phyloP scores from a whole-genome alignment of 306 rosid species.

The Calophaca sinica region DNA sequence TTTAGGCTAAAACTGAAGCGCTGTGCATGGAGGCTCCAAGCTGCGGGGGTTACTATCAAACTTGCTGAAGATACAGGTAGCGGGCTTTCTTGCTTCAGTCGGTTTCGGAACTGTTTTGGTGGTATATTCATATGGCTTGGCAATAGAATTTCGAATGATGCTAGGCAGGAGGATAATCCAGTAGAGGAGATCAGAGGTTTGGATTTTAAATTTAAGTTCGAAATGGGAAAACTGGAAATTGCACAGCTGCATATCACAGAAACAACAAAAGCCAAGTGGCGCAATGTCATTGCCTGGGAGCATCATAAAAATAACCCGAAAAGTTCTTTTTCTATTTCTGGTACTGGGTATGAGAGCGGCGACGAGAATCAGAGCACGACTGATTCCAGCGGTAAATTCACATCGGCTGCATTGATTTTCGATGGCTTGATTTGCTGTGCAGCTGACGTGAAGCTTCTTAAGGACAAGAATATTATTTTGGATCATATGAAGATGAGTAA shows the following conservation, averaged over 20 bases:
- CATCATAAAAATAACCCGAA: not conserved
- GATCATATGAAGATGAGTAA: constrained; percentile 4
- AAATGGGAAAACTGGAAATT: not conserved
- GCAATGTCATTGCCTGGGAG: constrained; percentile 12
- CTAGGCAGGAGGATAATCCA: not conserved
- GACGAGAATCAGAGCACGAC: too few relatives aligned
- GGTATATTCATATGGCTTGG: not conserved
- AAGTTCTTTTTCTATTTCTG: too few relatives aligned
- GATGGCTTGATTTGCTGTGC: not conserved
- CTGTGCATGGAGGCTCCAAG: constrained; percentile 16
- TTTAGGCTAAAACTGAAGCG: not conserved
- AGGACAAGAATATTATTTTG: not conserved
- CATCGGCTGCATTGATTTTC: constrained; percentile 2
- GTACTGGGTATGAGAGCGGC: too few relatives aligned
- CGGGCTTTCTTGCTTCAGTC: not conserved
- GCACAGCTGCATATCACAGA: not conserved
- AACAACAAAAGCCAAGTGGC: not conserved
- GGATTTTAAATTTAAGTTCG: not conserved
- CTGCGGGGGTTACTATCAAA: not conserved
- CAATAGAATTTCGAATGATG: not conserved
- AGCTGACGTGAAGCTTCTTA: constrained; percentile 4
- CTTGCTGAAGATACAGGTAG: not conserved
- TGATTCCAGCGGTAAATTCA: not conserved
- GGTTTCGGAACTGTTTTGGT: not conserved
- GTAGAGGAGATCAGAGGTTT: not conserved